These are phyloP conservation scores for Ascochyta lentis DNA, from an alignment of 2,329 filamentous ascomycete genomes.

Conservation along the genomic window DNA sequence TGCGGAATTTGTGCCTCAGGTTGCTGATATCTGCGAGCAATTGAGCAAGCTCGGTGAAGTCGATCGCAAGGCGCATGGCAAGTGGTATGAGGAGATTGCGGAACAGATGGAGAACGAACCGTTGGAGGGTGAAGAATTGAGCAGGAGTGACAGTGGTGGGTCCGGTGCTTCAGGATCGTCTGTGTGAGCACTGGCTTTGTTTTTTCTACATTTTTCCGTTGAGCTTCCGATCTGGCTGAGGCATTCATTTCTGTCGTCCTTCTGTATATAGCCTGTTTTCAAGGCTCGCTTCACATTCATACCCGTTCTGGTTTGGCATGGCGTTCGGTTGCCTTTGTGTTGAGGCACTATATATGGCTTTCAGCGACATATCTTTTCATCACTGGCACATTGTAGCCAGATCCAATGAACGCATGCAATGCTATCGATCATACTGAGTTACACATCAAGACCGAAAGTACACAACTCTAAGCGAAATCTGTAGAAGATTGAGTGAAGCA, in stretches of 20 bases:
- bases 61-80: conserved; percentile 70
- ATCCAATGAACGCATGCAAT: no score
- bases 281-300: background rate
- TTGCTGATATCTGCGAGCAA: conserved; percentile 73
- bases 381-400: background rate
- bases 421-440: no score
- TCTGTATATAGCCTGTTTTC: background rate
- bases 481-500: no score
- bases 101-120: conserved; percentile 57
- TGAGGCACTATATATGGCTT: background rate
- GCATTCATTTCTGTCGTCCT: background rate
- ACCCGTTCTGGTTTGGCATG: conserved; percentile 5
- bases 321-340: background rate
- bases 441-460: no score
- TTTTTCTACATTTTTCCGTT: conserved; percentile 1
- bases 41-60: conserved; percentile 69
- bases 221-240: background rate
- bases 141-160: conserved; percentile 33
- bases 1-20: conserved; percentile 74
- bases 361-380: background rate
- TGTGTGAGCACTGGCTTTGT: background rate
- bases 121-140: conserved; percentile 40
- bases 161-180: conserved; percentile 24
- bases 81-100: conserved; percentile 74
- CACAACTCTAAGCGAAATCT: no score